These are phyloP conservation scores for Kwoniella mangroviensis DNA, from an alignment of 768 basidiomycete species.

Conservation along the genomic window DNA sequence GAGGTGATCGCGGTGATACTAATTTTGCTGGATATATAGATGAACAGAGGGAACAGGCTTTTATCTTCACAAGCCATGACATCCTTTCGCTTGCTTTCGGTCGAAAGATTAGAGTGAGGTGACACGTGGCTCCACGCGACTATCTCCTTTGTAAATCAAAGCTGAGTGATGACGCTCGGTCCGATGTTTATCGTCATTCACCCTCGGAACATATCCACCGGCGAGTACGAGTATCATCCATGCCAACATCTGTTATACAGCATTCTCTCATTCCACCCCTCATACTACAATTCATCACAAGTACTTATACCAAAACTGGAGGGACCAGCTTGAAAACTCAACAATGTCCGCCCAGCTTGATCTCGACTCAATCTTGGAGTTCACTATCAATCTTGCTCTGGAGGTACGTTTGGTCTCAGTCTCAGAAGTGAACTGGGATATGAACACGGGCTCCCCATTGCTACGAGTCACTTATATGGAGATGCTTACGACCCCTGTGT, in stretches of 20 bases:
- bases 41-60: background rate
- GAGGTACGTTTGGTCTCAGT: conserved; percentile 21
- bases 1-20: too few relatives aligned
- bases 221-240: too few relatives aligned
- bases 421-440: background rate
- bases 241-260: too few relatives aligned
- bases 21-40: too few relatives aligned
- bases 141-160: background rate
- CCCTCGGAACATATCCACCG: too few relatives aligned
- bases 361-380: conserved; percentile 28
- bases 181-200: conserved; percentile 1
- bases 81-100: background rate
- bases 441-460: too few relatives aligned
- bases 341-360: conserved; percentile 26
- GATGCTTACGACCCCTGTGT: background rate
- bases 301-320: background rate
- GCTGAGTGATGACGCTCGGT: background rate
- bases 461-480: background rate
- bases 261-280: too few relatives aligned
- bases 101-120: background rate
- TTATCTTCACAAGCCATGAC: background rate
- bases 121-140: conserved; percentile 2
- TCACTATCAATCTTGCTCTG: conserved; percentile 32
- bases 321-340: background rate
- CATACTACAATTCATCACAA: too few relatives aligned